A percentile compares a stretch with the other conserved stretches of the same genome.
Evolutionary conservation across 2,329 filamentous ascomycete species (phyloP).

Genomic region (Domatiomyces catenatus): DNA sequence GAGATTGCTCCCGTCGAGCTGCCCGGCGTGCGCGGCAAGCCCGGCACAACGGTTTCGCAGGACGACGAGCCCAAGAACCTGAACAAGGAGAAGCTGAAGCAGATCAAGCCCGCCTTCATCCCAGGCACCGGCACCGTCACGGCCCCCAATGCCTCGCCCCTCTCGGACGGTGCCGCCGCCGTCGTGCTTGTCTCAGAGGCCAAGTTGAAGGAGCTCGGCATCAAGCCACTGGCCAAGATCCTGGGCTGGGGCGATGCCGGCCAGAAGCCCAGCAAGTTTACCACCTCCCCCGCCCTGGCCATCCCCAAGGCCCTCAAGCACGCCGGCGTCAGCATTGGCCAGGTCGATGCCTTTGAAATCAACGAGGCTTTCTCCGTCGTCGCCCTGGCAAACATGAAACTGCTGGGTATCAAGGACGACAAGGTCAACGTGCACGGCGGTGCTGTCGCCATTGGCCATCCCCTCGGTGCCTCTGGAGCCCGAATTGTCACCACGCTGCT

Average conservation of each 20-base stretch:
- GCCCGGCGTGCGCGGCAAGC: constrained; percentile 78
- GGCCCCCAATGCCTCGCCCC: constrained; percentile 85
- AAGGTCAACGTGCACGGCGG: constrained; percentile 77
- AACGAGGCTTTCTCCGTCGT: constrained; percentile 99
- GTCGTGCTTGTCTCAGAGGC: constrained; percentile 87
- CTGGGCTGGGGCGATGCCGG: constrained; percentile 94
- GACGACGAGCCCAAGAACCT: constrained; percentile 95
- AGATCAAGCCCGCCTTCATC: constrained; percentile 71
- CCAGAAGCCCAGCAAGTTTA: constrained; percentile 86
- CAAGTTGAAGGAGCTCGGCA: constrained; percentile 77
- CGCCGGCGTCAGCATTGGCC: constrained; percentile 60
- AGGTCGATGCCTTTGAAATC: constrained; percentile 92
- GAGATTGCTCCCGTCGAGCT: constrained; percentile 89
- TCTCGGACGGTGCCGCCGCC: constrained; percentile 88
- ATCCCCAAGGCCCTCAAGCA: constrained; percentile 97
- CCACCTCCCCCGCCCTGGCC: constrained; percentile 77
- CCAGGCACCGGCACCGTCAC: constrained; percentile 71
- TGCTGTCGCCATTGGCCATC: constrained; percentile 88
- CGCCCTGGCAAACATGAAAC: constrained; percentile 87
- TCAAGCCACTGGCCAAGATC: constrained; percentile 92
- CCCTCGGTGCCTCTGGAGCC: constrained; percentile 82
- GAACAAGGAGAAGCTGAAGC: constrained; percentile 66
- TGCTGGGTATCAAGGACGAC: constrained; percentile 61
- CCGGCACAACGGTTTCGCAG: constrained; percentile 58
- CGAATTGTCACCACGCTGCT: constrained; percentile 84